Evolutionary conservation across 73 alveolate genomes (phyloP).

Genomic region (Loxodes magnus): DNA sequence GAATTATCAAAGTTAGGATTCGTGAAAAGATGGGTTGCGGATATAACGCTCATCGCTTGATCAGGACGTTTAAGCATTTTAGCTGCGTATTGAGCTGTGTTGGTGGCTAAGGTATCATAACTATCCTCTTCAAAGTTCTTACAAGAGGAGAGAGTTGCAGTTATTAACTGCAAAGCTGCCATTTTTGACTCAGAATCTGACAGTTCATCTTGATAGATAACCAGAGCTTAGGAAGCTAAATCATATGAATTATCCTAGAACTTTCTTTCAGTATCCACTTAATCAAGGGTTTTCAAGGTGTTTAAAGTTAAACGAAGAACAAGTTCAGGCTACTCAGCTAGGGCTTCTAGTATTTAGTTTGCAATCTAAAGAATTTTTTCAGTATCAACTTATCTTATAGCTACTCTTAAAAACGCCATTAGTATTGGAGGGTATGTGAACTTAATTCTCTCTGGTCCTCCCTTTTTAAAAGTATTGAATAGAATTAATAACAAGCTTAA

Average conservation of each 20-base stretch:
- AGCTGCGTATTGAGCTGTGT: conserved; percentile 2
- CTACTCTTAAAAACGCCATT: conserved; percentile 2
- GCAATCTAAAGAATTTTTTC: not conserved
- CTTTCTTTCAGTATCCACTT: not conserved
- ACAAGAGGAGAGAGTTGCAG: not conserved
- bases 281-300: not conserved
- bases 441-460: conserved; percentile 23
- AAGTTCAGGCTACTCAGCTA: conserved; percentile 11
- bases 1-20: not conserved
- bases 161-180: not conserved
- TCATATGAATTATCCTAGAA: conserved; percentile 11
- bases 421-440: conserved; percentile 20
- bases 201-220: conserved; percentile 17
- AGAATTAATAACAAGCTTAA: conserved; percentile 8
- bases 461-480: conserved; percentile 6
- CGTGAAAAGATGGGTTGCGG: conserved; percentile 20
- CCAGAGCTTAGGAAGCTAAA: conserved; percentile 1
- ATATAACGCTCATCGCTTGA: conserved; percentile 31
- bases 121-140: not conserved
- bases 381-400: not conserved
- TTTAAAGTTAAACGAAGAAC: not conserved
- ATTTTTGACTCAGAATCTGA: conserved; percentile 3
- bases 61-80: conserved; percentile 29
- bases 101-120: conserved; percentile 9
- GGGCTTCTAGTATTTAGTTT: not conserved